Evolutionary conservation across 129 eudicot species (phyloP), one percentile per base, ranked within the genome.

Genomic region (Artemisia argyi): DNA sequence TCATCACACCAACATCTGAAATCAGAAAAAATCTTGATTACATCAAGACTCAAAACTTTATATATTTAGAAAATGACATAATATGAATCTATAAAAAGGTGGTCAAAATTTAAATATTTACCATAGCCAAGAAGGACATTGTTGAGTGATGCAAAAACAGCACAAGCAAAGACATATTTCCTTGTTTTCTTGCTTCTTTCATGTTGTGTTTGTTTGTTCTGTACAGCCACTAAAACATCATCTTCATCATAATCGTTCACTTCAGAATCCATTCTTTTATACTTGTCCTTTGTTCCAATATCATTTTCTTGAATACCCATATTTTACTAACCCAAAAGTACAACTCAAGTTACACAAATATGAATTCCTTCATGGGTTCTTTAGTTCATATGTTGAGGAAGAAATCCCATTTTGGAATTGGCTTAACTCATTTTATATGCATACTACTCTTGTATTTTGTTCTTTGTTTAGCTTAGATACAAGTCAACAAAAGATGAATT

Each of bases 1-100:
- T 90, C 95, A 90, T 87, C 4, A 90, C 97, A 48, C 97, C 97
- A 24, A 87, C 94, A 83, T 90, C 97, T 87, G 83, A 48, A 69
- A 19, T 28, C 32, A 28, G 5, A 28, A 28, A 28, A 28, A 28
- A 28, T 3, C 32, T 28, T 28, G 32, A 28, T 3, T 26, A 28
- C 0, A 67, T 73, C 47, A 51, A 22, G 5, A 16, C 32, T 50
- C 65, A 56, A 55, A 55, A 54, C 3, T 32, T 11, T 2, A 42
- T 48, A 49, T 10, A 51, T 49, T 3, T 54, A 67, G 62, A 57
- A 53, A 53, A 15, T 5, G 56, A n/a, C n/a, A 52, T 13, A 16
- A 13, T 15, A 52, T 15, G 20, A 52, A n/a, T 52, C 32, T 28
- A 28, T 28, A 28, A 28, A 24, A 24, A 24, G 26, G 26, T 24